These are phyloP conservation scores for Glycine soja DNA, from an alignment of 306 rosid genomes.

Conservation along the genomic window DNA sequence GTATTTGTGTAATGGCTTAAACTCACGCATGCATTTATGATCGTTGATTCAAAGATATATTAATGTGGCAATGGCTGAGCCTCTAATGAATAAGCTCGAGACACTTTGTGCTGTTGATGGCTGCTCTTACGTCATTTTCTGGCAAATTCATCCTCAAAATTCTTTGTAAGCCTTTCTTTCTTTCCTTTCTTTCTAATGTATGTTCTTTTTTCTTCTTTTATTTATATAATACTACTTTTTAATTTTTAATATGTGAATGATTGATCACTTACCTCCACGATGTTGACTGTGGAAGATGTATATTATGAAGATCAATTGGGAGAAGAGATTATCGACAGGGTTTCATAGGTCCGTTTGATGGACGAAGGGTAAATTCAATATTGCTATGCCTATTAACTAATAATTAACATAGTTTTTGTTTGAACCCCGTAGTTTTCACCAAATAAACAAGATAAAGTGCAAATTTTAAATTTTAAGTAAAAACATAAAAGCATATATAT, in stretches of 20 bases:
- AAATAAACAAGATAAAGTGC: too few species aligned
- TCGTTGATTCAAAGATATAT: background rate
- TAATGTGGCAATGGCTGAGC: conserved; percentile 13
- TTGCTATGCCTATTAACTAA: too few species aligned
- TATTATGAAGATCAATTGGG: conserved; percentile 66
- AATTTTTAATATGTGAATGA: background rate
- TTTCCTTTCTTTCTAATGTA: background rate
- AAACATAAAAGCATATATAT: too few species aligned
- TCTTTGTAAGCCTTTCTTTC: conserved; percentile 57
- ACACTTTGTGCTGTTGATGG: conserved; percentile 62
- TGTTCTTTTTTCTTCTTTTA: background rate
- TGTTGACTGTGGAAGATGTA: conserved; percentile 73
- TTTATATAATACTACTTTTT: background rate
- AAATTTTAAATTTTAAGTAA: too few species aligned
- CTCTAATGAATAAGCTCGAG: conserved; percentile 58
- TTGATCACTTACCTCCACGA: conserved; percentile 47
- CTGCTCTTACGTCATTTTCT: conserved; percentile 81
- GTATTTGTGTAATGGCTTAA: background rate
- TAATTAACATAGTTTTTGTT: too few species aligned
- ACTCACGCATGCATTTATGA: background rate
- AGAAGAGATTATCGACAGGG: conserved; percentile 52
- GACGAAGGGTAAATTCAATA: conserved; percentile 73
- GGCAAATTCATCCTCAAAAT: conserved; percentile 69
- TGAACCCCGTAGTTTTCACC: too few species aligned
- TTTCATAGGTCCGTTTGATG: conserved; percentile 64